Base-by-base conservation (phyloP, 2,329 filamentous ascomycete species). In the Aspergillus puulaauensis region DNA sequence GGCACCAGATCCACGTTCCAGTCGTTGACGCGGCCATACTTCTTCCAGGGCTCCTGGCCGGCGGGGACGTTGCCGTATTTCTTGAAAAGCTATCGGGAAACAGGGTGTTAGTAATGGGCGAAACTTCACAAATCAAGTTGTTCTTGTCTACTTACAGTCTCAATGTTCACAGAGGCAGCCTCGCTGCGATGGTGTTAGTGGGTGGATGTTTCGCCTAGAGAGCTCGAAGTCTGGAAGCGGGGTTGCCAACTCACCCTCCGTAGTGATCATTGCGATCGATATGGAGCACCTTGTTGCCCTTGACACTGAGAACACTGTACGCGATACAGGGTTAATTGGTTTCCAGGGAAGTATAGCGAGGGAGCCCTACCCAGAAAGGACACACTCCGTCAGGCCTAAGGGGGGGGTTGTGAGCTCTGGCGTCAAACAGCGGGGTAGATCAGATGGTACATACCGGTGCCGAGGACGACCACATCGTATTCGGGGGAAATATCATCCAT, bases 1-100 rank as follows among this genome's bases (percentile, higher is more conserved):
- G 95, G 93, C 49, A 99, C 93, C 61, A 99, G 85, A 75, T 99
- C 96, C 78, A 99, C 96, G 83, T 97, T 98, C 95, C 95, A 99
- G 84, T 98, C 93, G 80, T 97, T 97, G 75, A 88, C 83, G 60
- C 95, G 90, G 69, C 93, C 93, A 77, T 97, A 98, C 79, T 96
- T 93, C 83, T 96, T 93, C 95, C 95, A 98, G 66, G 93, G 93
- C 82, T 97, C 90, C 73, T 92, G 88, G 68, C 90, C 90, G 61
- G 83, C 75, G 59, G 80, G 75, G 74, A 86, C 90, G 82, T 95
- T 95, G 75, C 91, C 90, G 77, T 96, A 96, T 77, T 93, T 96
- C 82, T 95, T 96, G 86, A 96, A 98, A 69, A 99, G 90, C 91
- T 96, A 65, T 40, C 48, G n/a, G 31, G 46, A 70, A 84, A 62